Percentiles rank a stretch among this genome's conserved stretches.
phyloP scores from a whole-genome alignment of 2,329 filamentous ascomycete species.

The Fusarium sp. region DNA sequence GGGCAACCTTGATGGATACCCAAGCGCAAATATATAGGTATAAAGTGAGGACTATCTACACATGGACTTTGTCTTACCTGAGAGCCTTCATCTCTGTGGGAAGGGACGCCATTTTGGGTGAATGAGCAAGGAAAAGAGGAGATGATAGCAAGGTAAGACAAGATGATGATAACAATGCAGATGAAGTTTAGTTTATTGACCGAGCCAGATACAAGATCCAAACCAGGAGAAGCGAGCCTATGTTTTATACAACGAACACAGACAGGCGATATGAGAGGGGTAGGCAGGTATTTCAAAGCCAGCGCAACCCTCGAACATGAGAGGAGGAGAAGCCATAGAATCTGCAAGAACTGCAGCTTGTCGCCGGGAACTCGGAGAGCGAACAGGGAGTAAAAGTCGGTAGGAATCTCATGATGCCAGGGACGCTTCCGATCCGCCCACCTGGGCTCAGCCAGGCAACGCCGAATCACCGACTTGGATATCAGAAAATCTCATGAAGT shows the following conservation, averaged over 20 bases:
- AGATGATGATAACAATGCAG: background rate
- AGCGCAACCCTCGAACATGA: background rate
- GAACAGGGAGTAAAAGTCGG: conserved; percentile 4
- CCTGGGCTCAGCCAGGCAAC: conserved; percentile 12
- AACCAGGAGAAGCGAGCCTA: conserved; percentile 1
- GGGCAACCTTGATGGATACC: conserved; percentile 44
- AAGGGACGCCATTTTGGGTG: conserved; percentile 56
- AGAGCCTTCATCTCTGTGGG: conserved; percentile 74
- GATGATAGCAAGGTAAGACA: background rate
- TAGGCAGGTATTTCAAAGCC: conserved; percentile 29
- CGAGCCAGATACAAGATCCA: background rate
- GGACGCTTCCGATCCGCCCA: conserved; percentile 27
- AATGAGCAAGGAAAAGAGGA: background rate
- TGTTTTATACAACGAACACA: conserved; percentile 14
- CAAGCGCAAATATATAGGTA: conserved; percentile 21
- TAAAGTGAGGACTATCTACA: background rate
- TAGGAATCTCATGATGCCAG: conserved; percentile 26
- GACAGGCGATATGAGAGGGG: conserved; percentile 14
- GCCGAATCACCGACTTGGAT: conserved; percentile 28
- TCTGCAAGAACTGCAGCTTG: background rate
- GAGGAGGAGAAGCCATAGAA: background rate
- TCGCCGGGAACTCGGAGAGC: background rate
- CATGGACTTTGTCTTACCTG: conserved; percentile 59
- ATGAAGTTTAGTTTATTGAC: background rate
- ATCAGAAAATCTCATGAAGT: conserved; percentile 19